These are phyloP conservation scores for Cryptococcus sp. DNA, from an alignment of 1,284 basidiomycete genomes.

Conservation along the genomic window DNA sequence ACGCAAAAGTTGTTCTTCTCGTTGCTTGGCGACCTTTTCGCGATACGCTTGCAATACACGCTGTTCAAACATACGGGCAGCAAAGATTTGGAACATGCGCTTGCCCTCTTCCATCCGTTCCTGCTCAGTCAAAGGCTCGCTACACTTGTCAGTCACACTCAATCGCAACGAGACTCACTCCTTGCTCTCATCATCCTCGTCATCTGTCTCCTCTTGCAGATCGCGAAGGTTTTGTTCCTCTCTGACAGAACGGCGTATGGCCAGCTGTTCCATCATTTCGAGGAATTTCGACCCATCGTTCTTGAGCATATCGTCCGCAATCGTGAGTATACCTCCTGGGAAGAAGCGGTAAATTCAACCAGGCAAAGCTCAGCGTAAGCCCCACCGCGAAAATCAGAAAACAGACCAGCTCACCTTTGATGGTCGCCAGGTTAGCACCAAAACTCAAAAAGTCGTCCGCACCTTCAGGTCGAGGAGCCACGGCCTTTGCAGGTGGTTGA, in stretches of 20 bases:
- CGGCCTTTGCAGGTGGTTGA: conserved; percentile 44
- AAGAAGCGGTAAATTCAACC: conserved; percentile 46
- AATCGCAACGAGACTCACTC: conserved; percentile 45
- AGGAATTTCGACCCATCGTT: conserved; percentile 98
- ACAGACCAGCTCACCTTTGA: conserved; percentile 66
- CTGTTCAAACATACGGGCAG: conserved; percentile 99
- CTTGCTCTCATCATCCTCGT: conserved; percentile 60
- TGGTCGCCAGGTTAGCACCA: conserved; percentile 75
- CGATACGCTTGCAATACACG: conserved; percentile 90
- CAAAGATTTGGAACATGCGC: conserved; percentile 99
- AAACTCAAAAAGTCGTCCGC: conserved; percentile 73
- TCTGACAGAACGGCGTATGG: conserved; percentile 87
- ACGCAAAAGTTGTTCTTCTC: conserved; percentile 79
- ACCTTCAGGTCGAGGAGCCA: conserved; percentile 41
- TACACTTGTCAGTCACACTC: conserved; percentile 15
- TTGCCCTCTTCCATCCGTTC: conserved; percentile 99
- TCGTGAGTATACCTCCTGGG: conserved; percentile 90
- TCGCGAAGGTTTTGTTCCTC: conserved; percentile 74
- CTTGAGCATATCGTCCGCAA: conserved; percentile 96
- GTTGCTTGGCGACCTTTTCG: conserved; percentile 87
- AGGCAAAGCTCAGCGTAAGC: conserved; percentile 45
- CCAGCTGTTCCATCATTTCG: conserved; percentile 99
- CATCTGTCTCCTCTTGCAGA: conserved; percentile 64
- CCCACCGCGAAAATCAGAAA: conserved; percentile 14
- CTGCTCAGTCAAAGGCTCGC: conserved; percentile 55